Base-by-base conservation (phyloP, 1,284 basidiomycete species). In the Cutaneotrichosporon sp. region DNA sequence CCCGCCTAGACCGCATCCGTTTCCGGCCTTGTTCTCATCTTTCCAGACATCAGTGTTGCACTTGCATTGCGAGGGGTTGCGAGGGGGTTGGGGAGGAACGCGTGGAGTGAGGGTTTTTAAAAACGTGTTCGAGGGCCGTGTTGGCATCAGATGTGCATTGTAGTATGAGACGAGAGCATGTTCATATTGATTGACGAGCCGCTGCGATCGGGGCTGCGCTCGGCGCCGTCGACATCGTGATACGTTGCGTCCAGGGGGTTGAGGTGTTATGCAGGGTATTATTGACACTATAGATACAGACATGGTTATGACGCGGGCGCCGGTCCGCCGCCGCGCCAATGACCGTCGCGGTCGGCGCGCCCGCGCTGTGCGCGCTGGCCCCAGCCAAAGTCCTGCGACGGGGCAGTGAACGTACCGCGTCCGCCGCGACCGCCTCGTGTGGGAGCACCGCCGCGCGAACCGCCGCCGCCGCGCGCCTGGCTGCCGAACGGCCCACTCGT, bases 81-180 rank as follows among this genome's bases (percentile, higher is more conserved):
- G 30, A n/a, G 34, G n/a, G 43, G 7, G 26, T 30, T 30, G 33
- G 45, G n/a, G 45, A 35, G 45, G 35, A 36, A 18, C 14, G 18
- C 14, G 18, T 15, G 36, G 38, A 30, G 26, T n/a, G n/a, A n/a
- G n/a, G n/a, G n/a, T n/a, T n/a, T n/a, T n/a, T n/a, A n/a, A n/a
- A n/a, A n/a, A n/a, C n/a, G n/a, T n/a, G n/a, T n/a, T n/a, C n/a
- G n/a, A 36, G 13, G 34, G 35, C 33, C 7, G 49, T 38, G 23
- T 49, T 8, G 47, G 47, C 47, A 41, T 49, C 30, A 48, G 47
- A 45, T 56, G 54, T 52, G 55, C 55, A 56, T 56, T 56, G 55
- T 56, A 56, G 47, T 51, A 43, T 47, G 46, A 47, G 51, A 52
- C 38, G 51, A 42, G 45, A 52, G 51, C 51, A 52, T 52, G 51